A percentile compares a stretch with the other conserved stretches of the same genome.
Conservation (phyloP, 2,329 filamentous ascomycete species). For the Onygena corvina region DNA sequence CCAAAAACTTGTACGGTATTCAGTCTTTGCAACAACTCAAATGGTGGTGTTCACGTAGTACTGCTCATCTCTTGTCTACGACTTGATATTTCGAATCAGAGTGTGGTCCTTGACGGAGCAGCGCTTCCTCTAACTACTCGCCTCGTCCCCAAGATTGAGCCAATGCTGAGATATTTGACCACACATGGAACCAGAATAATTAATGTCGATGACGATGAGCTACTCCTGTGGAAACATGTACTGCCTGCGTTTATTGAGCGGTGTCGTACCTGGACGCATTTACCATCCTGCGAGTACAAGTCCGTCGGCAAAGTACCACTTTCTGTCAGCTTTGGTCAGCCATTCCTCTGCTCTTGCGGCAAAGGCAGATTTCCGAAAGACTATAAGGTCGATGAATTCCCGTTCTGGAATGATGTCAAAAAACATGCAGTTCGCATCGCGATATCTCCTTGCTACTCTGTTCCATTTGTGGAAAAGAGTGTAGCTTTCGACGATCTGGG, state of each 20-base stretch:
- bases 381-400: constrained; percentile 13
- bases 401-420: constrained; percentile 18
- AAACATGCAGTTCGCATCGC: constrained; percentile 23
- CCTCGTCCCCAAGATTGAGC: constrained; percentile 7
- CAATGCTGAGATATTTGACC: constrained; percentile 7
- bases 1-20: constrained; percentile 12
- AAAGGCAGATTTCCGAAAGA: constrained; percentile 19
- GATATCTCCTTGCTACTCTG: constrained; percentile 24
- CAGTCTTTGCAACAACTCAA: constrained; percentile 13
- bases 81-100: constrained; percentile 23
- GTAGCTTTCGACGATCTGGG: background rate
- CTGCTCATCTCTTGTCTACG: constrained; percentile 20
- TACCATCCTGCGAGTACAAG: constrained; percentile 24
- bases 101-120: constrained; percentile 23
- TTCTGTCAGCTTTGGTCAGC: constrained; percentile 17
- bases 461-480: constrained; percentile 21
- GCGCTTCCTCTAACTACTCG: constrained; percentile 21
- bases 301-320: constrained; percentile 17
- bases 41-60: constrained; percentile 16
- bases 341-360: constrained; percentile 26
- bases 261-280: constrained; percentile 31
- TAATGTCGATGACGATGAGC: constrained; percentile 19
- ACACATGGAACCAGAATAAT: constrained; percentile 11
- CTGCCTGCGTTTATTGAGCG: constrained; percentile 27
- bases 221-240: constrained; percentile 24